Base-by-base conservation (phyloP, 2,329 filamentous ascomycete species). In the Aspergillus vadensis region DNA sequence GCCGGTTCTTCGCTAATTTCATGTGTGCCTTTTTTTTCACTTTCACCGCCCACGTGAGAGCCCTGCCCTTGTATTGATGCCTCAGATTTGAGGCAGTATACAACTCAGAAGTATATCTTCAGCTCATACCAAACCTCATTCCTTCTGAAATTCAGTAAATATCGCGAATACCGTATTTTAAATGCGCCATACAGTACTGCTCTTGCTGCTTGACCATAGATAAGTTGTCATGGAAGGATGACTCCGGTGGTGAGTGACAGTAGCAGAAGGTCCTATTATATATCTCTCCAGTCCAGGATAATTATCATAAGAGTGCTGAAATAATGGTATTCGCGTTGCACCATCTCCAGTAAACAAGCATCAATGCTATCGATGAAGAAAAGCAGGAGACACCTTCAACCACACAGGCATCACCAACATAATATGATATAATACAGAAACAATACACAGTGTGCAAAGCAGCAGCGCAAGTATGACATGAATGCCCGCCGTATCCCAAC, bases 41-140 rank as follows among this genome's bases (percentile, higher is more conserved):
- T 3, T 5, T 36, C 47, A 50, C 47, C 47, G 47, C 47, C 47
- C 47, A 50, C 47, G 47, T 50, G 25, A 50, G 47, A 50, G 47
- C 47, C 47, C 47, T 44, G 17, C 41, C 32, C 32, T 36, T 4
- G 32, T 36, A 15, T 36, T 14, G 32, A 14, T 36, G 32, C 32
- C 32, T 36, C 12, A 14, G 32, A 36, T 36, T 2, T 36, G 32
- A 15, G 32, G 32, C 32, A 36, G 32, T 32, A 4, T 10, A 32
- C 12, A 12, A 0, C 4, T 5, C 0, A 2, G 12, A 14, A 32
- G 12, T 32, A 32, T 32, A 32, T 32, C 30, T 32, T 14, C 30
- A 32, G 30, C 30, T 2, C 2, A 32, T 5, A 14, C 30, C 12
- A 32, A 2, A 5, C 10, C 12, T 32, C 10, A 4, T 32, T 12